A percentile compares a stretch with the other conserved stretches of the same genome.
These are phyloP conservation scores for Aurifilum marmelostoma DNA, from an alignment of 2,329 filamentous ascomycete species.

Conservation along the genomic window DNA sequence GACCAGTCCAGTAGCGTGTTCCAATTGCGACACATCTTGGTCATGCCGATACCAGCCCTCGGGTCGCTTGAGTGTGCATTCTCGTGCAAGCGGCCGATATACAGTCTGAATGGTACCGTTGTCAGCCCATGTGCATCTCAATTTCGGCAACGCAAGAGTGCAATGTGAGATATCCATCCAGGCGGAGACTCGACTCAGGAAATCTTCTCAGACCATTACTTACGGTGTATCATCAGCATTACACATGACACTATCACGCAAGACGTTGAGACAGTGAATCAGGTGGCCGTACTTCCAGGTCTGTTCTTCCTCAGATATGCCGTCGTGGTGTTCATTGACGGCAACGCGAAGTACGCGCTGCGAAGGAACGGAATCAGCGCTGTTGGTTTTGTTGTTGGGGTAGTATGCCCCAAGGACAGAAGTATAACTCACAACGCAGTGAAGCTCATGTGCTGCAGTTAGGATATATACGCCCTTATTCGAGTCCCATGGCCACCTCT, in stretches of 20 bases:
- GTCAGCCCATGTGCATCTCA: not conserved
- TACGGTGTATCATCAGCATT: conserved; percentile 29
- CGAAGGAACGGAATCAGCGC: not conserved
- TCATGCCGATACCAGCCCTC: conserved; percentile 28
- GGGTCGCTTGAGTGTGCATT: conserved; percentile 27
- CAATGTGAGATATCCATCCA: not conserved
- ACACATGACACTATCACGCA: conserved; percentile 29
- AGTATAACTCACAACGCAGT: conserved; percentile 29
- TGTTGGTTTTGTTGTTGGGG: not conserved
- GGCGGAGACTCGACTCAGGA: not conserved
- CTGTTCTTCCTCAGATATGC: conserved; percentile 25
- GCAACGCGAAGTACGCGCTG: conserved; percentile 25
- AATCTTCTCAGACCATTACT: not conserved
- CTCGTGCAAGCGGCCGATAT: conserved; percentile 28
- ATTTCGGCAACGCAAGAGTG: not conserved
- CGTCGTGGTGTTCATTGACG: conserved; percentile 28
- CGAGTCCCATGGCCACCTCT: conserved; percentile 31
- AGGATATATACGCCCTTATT: conserved; percentile 30
- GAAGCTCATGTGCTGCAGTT: conserved; percentile 30
- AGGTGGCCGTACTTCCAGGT: conserved; percentile 29
- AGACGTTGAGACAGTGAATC: conserved; percentile 31
- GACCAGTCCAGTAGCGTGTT: conserved; percentile 27
- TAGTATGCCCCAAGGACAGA: not conserved
- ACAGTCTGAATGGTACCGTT: not conserved
- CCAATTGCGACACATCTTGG: conserved; percentile 32